Base-by-base conservation (phyloP, 1,284 basidiomycete genomes). In the Psilocybe mexicana region DNA sequence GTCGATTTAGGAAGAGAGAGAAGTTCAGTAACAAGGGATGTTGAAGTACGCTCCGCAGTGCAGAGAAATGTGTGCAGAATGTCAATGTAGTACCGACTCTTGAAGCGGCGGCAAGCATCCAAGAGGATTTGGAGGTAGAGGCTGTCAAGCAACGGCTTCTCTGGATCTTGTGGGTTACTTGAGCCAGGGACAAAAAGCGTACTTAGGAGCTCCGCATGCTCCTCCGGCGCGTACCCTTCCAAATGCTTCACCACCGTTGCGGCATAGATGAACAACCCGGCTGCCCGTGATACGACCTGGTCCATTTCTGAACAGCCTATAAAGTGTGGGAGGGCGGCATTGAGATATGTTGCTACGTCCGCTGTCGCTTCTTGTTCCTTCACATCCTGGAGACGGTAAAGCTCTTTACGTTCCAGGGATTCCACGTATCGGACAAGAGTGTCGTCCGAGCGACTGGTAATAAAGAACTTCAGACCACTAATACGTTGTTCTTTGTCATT, bases 221-320 rank as follows among this genome's bases (percentile, higher is more conserved):
- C 60, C 1, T 10, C 6, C 24, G 4, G 26, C 48, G 2, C 14
- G 26, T 8, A 12, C 1, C 28, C 42, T 57, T 2, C 52, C 48
- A 63, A n/a, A 28, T 36, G 25, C 30, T 57, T 63, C 28, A 67
- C 62, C 4, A 60, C 57, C 2, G 67, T 69, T 12, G 65, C 61
- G 43, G 67, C 66, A 62, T 66, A 69, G 7, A 69, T 67, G 43
- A 69, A 68, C 25, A 62, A 44, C 3, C 56, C 61, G 43, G 30
- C 50, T 2, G 61, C 50, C 24, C 40, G 50, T 5, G n/a, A 8
- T 8, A 53, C 43, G 25, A 60, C 49, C 18, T 42, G 10, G 1
- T 46, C 49, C 24, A 62, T 23, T 35, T 61, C 47, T 52, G 40
- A 23, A 18, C 10, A 6, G 14, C 48, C 56, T 24, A 11, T 36